These are phyloP conservation scores for Epichloe scottii DNA, from an alignment of 2,329 filamentous ascomycete species.

Conservation along the genomic window DNA sequence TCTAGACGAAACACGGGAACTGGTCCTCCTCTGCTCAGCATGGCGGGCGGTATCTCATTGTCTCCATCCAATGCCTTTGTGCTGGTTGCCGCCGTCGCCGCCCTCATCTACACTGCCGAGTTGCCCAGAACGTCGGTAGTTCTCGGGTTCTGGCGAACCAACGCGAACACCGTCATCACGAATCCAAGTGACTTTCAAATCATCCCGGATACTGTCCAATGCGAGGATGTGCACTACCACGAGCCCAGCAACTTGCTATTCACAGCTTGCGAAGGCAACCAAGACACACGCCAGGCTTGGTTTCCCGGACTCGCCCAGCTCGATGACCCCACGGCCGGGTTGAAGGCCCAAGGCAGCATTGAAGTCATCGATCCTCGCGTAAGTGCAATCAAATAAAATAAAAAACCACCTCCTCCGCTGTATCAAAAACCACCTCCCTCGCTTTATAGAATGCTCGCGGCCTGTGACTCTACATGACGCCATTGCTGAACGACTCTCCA, in stretches of 20 bases:
- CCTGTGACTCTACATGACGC: not conserved
- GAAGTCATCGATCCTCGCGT: conserved; percentile 43
- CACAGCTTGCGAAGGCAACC: conserved; percentile 40
- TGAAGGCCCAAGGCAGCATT: conserved; percentile 29
- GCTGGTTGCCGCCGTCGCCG: not conserved
- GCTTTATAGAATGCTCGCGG: not conserved
- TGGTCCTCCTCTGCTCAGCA: not conserved
- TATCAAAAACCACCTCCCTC: too few relatives aligned
- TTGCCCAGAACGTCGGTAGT: conserved; percentile 8
- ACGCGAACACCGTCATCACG: conserved; percentile 10
- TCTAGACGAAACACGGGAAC: not conserved
- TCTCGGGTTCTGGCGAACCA: conserved; percentile 16
- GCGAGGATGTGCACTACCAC: conserved; percentile 49
- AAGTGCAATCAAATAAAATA: conserved; percentile 8
- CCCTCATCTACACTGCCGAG: conserved; percentile 3
- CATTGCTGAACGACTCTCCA: not conserved
- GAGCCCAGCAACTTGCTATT: conserved; percentile 35
- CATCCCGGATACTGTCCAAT: conserved; percentile 40
- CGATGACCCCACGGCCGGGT: conserved; percentile 23
- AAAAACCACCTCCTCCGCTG: too few relatives aligned
- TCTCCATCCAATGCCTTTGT: not conserved
- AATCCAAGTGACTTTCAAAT: conserved; percentile 20
- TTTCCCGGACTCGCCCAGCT: conserved; percentile 36
- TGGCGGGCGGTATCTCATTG: not conserved
- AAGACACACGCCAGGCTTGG: conserved; percentile 32